Base-by-base conservation (phyloP, 2,329 filamentous ascomycete genomes). In the Fusarium verticillioides region DNA sequence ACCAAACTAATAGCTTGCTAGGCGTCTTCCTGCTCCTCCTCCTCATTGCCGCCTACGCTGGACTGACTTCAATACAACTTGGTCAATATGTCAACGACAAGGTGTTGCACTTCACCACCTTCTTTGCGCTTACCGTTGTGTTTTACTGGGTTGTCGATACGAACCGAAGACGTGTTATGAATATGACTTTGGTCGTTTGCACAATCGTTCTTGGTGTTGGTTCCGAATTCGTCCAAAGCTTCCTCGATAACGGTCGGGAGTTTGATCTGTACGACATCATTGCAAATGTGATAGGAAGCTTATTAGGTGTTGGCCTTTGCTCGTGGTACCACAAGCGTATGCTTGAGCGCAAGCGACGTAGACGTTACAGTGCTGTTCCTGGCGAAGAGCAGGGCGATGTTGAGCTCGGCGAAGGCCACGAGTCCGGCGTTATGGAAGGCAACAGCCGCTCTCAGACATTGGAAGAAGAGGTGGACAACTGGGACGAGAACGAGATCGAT, bases 101-200 rank as follows among this genome's bases (percentile, higher is more conserved):
- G 83, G 85, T 93, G 78, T 88, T 98, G 34, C 96, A 98, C 83
- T 88, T 93, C 77, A 70, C 95, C 66, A 95, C 93, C 78, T 98
- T 99, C 86, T 97, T 98, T 87, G 81, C 94, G 75, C 88, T 99
- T 60, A 97, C 96, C 21, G 83, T 93, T 73, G 85, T 89, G 76
- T 98, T 98, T 87, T 99, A 99, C 89, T 99, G 96, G 95, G 93
- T 98, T 80, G 84, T 98, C 77, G 96, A 99, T 82, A 97, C 95
- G 59, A 93, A 91, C 72, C 93, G 96, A 71, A 92, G 96, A 58
- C 93, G 96, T 75, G 92, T 91, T 26, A 86, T 97, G 54, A 93
- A 99, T 82, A 85, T 97, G 73, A 97, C 95, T 19, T 85, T 98
- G 32, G 81, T 94, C 28, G 87, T 94, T 68, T 97, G 94, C 84